These are phyloP conservation scores for Phoma sp. DNA, from an alignment of 2,329 filamentous ascomycete species.

Conservation along the genomic window DNA sequence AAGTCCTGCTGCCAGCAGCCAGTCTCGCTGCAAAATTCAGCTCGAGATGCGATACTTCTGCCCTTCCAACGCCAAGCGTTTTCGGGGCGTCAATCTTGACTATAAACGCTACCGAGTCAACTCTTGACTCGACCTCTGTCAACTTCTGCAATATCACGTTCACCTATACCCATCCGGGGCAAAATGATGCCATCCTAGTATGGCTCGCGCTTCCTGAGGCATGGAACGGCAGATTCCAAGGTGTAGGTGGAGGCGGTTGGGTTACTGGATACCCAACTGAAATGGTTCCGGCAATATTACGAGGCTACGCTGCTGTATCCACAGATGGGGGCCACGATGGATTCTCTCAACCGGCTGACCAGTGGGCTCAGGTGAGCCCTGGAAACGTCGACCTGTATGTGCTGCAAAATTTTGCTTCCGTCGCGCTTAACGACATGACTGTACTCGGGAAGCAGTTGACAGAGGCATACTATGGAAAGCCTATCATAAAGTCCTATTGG, in stretches of 20 bases:
- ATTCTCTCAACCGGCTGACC: not conserved
- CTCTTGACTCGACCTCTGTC: not conserved
- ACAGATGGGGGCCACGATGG: slow-evolving; percentile 30
- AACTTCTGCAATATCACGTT: slow-evolving; percentile 30
- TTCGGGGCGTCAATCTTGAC: slow-evolving; percentile 3
- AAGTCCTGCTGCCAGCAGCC: not conserved
- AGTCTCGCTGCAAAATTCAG: not conserved
- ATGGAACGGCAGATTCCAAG: slow-evolving; percentile 36
- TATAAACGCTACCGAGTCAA: slow-evolving; percentile 2
- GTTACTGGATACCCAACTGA: slow-evolving; percentile 24
- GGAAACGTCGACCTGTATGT: slow-evolving; percentile 28
- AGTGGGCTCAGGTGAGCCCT: slow-evolving; percentile 19
- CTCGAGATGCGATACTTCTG: not conserved
- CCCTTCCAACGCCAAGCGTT: slow-evolving; percentile 4
- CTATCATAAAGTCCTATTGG: slow-evolving; percentile 41
- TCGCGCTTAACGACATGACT: slow-evolving; percentile 38
- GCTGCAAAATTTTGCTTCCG: slow-evolving; percentile 42
- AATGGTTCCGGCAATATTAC: slow-evolving; percentile 20
- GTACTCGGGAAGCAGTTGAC: slow-evolving; percentile 13
- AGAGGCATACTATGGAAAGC: slow-evolving; percentile 35
- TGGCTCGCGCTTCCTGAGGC: slow-evolving; percentile 19
- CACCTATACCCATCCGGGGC: slow-evolving; percentile 24
- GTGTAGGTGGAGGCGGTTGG: slow-evolving; percentile 33
- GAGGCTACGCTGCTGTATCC: slow-evolving; percentile 30
- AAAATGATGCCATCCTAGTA: slow-evolving; percentile 25